These are phyloP conservation scores for Mucor circinelloides DNA, from an alignment of 371 early-diverging fungal genomes.

Conservation along the genomic window DNA sequence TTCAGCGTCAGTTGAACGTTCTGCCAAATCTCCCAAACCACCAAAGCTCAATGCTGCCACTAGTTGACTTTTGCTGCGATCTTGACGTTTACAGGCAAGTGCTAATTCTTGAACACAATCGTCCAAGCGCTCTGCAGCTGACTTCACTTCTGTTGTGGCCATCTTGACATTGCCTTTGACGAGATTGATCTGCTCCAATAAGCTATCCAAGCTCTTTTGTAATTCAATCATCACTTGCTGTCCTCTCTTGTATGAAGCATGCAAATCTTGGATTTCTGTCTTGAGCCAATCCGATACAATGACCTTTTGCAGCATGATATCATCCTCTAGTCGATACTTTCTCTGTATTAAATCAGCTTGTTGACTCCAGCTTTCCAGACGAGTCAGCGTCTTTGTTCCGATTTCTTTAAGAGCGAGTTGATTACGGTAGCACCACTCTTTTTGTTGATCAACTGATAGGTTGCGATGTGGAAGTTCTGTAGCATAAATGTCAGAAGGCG, in stretches of 20 bases:
- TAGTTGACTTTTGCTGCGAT: slow-evolving; percentile 36
- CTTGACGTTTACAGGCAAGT: slow-evolving; percentile 34
- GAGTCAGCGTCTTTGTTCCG: slow-evolving; percentile 16
- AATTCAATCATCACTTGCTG: slow-evolving; percentile 26
- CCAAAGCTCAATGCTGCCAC: slow-evolving; percentile 30
- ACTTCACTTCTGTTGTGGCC: slow-evolving; percentile 18
- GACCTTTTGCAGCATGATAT: slow-evolving; percentile 9
- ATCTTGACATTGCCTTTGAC: slow-evolving; percentile 10
- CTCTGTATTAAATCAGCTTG: slow-evolving; percentile 20
- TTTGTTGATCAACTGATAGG: slow-evolving; percentile 14
- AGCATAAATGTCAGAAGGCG: neutral
- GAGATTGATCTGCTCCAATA: slow-evolving; percentile 22
- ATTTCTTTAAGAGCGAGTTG: slow-evolving; percentile 19
- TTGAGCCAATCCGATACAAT: slow-evolving; percentile 34
- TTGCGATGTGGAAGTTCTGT: slow-evolving; percentile 3
- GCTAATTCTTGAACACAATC: slow-evolving; percentile 21
- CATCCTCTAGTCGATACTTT: slow-evolving; percentile 17
- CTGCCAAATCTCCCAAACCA: slow-evolving; percentile 29
- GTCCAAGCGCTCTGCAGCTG: slow-evolving; percentile 29
- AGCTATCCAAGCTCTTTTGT: slow-evolving; percentile 10
- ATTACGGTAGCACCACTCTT: slow-evolving; percentile 20
- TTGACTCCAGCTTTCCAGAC: slow-evolving; percentile 18
- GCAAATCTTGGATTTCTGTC: slow-evolving; percentile 29
- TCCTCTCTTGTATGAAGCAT: slow-evolving; percentile 23
- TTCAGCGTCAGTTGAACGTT: neutral